Evolutionary conservation across 768 basidiomycete species (phyloP), one percentile per base, ranked within the genome.

Genomic region (Porpolomopsis calyptriformis): DNA sequence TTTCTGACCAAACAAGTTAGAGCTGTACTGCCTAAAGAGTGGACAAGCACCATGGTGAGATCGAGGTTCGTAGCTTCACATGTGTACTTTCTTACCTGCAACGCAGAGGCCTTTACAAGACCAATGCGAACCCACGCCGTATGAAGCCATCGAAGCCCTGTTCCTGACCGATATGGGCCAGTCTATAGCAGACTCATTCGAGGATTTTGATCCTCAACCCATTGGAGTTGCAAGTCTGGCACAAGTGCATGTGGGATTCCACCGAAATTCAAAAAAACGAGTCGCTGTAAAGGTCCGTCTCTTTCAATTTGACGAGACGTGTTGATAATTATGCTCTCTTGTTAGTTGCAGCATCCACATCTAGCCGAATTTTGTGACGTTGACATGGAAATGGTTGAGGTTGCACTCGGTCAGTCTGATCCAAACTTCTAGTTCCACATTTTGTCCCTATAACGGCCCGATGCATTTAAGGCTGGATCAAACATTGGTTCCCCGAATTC

Each of bases 171-270:
- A 98, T 60, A 82, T 91, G 62, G 89, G 85, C 5, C 59, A 64
- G 31, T 69, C 78, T 0, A 74, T 96, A 29, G 67, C 72, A 1
- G 83, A 86, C 16, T 61, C 91, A 25, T 97, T 98, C 56, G 77
- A 78, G 10, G 77, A 89, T 49, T 94, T 98, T 57, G 80, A 96
- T 53, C 79, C 80, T 4, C 67, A 71, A 14, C 96, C 96, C 5
- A 87, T 98, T 37, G 96, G 96, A 2, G 91, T 97, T 12, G 96
- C 96, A 10, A 94, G 90, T 55, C 65, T 97, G 29, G 96, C 96
- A 4, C 96, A 99, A 63, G 96, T 98, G 12, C 96, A 98, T 62
- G 75, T 84, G 16, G 96, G 81, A 3, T 74, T 64, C 11, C 80
- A 88, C 50, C 75, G 76, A 42, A 69, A 76, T 40, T 80, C 83